Conservation (phyloP, 768 basidiomycete species). For the Vararia minispora region DNA sequence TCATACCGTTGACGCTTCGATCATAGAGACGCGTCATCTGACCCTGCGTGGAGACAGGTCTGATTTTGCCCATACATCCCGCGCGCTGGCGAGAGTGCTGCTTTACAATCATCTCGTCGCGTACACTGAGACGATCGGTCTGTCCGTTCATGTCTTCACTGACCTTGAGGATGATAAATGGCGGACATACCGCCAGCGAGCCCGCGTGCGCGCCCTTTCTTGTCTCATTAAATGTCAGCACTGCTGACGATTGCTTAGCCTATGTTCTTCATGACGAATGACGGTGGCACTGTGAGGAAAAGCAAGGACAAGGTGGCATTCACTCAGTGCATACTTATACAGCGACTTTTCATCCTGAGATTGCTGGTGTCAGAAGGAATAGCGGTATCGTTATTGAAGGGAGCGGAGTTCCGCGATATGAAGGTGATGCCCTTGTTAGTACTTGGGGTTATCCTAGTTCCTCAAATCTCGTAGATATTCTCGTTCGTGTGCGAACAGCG, state of each 20-base stretch:
- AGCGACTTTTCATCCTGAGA: constrained; percentile 38
- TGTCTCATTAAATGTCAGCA: not conserved
- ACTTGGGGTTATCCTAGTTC: not conserved
- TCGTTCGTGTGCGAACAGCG: constrained; percentile 41
- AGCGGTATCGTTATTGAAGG: constrained; percentile 39
- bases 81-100: constrained; percentile 39
- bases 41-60: constrained; percentile 28
- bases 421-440: constrained; percentile 31
- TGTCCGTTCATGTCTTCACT: constrained; percentile 36
- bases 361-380: constrained; percentile 39
- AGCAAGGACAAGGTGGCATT: constrained; percentile 7
- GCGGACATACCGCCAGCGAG: constrained; percentile 32
- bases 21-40: constrained; percentile 32
- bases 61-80: constrained; percentile 29
- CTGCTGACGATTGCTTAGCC: constrained; percentile 30
- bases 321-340: constrained; percentile 27
- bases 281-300: constrained; percentile 28
- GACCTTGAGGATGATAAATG: constrained; percentile 36
- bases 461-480: constrained; percentile 31
- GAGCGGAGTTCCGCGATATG: constrained; percentile 48
- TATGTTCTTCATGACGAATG: constrained; percentile 54
- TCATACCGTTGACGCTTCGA: not conserved
- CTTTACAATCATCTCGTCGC: constrained; percentile 36
- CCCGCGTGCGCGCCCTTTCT: constrained; percentile 19
- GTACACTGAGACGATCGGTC: constrained; percentile 19